Evolutionary conservation across 345 rosid genomes (phyloP).

Genomic region (Dipteronia sinensis): DNA sequence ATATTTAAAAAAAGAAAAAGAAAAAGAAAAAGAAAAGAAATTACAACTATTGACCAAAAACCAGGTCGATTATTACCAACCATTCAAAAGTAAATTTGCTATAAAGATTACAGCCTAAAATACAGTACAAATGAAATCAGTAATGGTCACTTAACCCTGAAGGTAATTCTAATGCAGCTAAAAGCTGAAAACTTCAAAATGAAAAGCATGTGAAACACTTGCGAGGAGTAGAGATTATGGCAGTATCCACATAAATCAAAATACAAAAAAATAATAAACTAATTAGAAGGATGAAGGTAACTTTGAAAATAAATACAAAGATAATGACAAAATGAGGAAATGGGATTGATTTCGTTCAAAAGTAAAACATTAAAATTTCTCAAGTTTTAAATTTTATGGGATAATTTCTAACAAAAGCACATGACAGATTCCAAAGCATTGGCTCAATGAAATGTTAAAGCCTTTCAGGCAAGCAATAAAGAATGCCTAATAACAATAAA

Average conservation of each 20-base stretch:
- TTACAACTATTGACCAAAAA: not conserved
- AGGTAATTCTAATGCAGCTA: not conserved
- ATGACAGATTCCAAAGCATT: not conserved
- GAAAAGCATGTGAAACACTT: not conserved
- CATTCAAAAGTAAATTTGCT: not conserved
- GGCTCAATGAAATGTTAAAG: not conserved
- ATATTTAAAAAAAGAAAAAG: too few species aligned
- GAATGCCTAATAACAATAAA: not conserved
- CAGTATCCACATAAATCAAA: not conserved
- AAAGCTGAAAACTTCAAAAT: not conserved
- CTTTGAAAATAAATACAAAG: not conserved
- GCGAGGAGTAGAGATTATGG: not conserved
- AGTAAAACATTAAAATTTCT: not conserved
- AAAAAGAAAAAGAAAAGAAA: not conserved
- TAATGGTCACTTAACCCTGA: not conserved
- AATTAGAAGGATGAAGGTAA: not conserved
- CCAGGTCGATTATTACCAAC: constrained; percentile 1
- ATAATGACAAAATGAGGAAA: not conserved
- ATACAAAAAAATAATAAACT: not conserved
- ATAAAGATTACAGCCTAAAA: not conserved
- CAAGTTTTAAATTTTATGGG: not conserved
- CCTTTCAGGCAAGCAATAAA: not conserved
- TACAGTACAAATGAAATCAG: not conserved
- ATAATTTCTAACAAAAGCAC: not conserved
- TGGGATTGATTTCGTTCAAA: not conserved